Evolutionary conservation across 2,329 filamentous ascomycete genomes (phyloP), one percentile per base, ranked within the genome.

Genomic region (Macrophomina tecta): DNA sequence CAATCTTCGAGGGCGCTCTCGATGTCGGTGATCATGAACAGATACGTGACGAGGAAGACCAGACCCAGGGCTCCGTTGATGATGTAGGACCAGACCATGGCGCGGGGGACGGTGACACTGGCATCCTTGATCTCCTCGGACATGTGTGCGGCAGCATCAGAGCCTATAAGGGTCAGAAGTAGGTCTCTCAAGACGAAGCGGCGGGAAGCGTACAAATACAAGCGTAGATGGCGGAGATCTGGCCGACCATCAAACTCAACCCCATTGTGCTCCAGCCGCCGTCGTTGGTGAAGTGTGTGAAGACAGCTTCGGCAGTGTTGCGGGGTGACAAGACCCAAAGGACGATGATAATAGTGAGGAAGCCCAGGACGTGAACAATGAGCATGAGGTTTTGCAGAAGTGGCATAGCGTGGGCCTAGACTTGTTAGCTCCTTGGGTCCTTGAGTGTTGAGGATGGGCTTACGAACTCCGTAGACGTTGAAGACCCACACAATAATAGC

Each of bases 281-380:
- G 4, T 72, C 73, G 56, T 81, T 79, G 49, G 71, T 76, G 70
- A 82, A 72, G 67, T 71, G 46, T 0, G 73, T 76, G 56, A 79
- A 79, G 7, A 73, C 74, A 5, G 68, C 71, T 45, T 75, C 71
- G 2, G 75, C 73, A 0, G 74, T 70, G 4, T 72, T 69, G 36
- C 73, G 69, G 61, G 74, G 74, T 70, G 79, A 65, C 36, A 79
- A 69, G 0, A 74, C 73, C 75, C 76, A 78, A 32, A 80, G 71
- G 14, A 79, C 73, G 34, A 81, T 74, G 40, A 82, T 75, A 67
- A 82, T 77, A 36, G 76, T 75, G 67, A 83, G 73, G 74, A 82
- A 83, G n/a, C 76, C 80, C 49, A 81, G 75, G 14, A 83, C 73
- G 68, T 83, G 81, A 34, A 82, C 65, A 9, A 77, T 69, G 56